These are phyloP conservation scores for Russula dissimulans DNA, from an alignment of 768 basidiomycete species.

Conservation along the genomic window DNA sequence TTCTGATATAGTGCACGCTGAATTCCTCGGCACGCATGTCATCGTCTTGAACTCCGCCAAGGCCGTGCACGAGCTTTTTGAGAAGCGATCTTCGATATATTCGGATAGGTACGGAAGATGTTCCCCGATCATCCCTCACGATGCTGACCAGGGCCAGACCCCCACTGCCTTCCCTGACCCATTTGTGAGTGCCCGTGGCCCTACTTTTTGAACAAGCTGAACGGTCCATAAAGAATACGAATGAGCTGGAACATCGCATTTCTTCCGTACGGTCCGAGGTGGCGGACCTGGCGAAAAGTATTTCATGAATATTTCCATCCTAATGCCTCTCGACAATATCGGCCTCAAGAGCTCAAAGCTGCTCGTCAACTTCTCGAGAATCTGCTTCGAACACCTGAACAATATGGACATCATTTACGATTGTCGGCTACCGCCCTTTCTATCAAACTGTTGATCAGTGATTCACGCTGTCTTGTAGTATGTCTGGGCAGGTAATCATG, in stretches of 20 bases:
- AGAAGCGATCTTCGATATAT: slow-evolving; percentile 19
- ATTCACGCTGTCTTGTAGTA: slow-evolving; percentile 7
- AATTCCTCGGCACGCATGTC: slow-evolving; percentile 13
- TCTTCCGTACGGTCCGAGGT: slow-evolving; percentile 12
- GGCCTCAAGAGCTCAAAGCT: slow-evolving; percentile 10
- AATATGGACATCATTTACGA: slow-evolving; percentile 7
- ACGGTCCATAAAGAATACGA: neutral
- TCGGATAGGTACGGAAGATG: slow-evolving; percentile 13
- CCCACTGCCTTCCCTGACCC: slow-evolving; percentile 7
- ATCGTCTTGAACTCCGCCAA: slow-evolving; percentile 31
- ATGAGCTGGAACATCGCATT: slow-evolving; percentile 17
- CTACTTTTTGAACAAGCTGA: neutral
- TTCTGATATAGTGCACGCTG: slow-evolving; percentile 15
- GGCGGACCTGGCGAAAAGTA: slow-evolving; percentile 11
- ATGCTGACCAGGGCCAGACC: slow-evolving; percentile 3
- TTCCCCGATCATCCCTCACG: too few relatives aligned
- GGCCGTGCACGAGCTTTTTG: slow-evolving; percentile 16
- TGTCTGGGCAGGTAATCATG: slow-evolving; percentile 18
- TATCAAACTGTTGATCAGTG: neutral
- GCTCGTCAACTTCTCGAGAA: slow-evolving; percentile 12
- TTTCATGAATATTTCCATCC: slow-evolving; percentile 14
- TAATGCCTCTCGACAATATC: slow-evolving; percentile 5
- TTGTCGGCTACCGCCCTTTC: slow-evolving; percentile 1
- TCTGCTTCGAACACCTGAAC: slow-evolving; percentile 9
- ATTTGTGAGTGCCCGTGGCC: slow-evolving; percentile 1